These are phyloP conservation scores for Eutypella sp. DNA, from an alignment of 2,329 filamentous ascomycete genomes.

Conservation along the genomic window DNA sequence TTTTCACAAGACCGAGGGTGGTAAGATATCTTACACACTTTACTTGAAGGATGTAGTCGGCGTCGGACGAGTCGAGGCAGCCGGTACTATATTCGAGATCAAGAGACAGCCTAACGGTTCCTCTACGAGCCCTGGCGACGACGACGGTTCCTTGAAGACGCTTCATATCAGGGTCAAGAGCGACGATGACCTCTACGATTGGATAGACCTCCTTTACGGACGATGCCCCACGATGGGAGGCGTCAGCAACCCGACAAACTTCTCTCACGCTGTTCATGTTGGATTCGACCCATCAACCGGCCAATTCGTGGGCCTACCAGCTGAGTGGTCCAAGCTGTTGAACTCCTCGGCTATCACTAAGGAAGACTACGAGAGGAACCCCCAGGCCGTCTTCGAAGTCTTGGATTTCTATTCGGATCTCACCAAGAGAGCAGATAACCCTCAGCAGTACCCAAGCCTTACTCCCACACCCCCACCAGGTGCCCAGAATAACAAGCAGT, in stretches of 20 bases:
- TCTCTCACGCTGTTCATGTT: constrained; percentile 93
- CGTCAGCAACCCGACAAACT: constrained; percentile 97
- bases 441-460: constrained; percentile 61
- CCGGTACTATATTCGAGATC: constrained; percentile 91
- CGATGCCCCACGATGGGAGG: constrained; percentile 96
- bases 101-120: constrained; percentile 66
- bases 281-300: constrained; percentile 94
- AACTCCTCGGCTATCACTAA: constrained; percentile 97
- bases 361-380: constrained; percentile 97
- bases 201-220: constrained; percentile 97
- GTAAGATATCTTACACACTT: constrained; percentile 83
- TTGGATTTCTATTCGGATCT: constrained; percentile 83
- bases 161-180: constrained; percentile 91
- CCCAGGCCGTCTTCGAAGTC: constrained; percentile 76
- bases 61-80: constrained; percentile 85
- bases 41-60: constrained; percentile 82
- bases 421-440: constrained; percentile 69
- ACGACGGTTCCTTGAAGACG: constrained; percentile 75
- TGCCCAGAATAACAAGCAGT: constrained; percentile 56
- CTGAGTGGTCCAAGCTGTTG: constrained; percentile 94
- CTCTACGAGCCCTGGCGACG: constrained; percentile 68
- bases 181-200: constrained; percentile 96
- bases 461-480: constrained; percentile 60
- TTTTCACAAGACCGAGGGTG: constrained; percentile 86
- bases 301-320: constrained; percentile 88